A percentile compares a stretch with the other conserved stretches of the same genome.
phyloP scores from a whole-genome alignment of 345 rosid species.

The Boechera stricta region DNA sequence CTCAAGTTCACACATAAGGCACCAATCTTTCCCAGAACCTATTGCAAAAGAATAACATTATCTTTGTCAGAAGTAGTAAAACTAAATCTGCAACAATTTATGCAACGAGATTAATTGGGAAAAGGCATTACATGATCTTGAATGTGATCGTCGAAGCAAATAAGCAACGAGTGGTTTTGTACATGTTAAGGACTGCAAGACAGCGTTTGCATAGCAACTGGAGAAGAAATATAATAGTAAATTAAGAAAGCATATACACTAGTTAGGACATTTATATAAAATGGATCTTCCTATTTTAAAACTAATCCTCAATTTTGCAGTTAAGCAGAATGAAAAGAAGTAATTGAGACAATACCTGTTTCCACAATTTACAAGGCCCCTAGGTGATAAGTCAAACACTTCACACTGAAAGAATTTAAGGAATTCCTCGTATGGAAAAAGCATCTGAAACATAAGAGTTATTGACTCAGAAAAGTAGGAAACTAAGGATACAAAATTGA shows the following conservation, averaged over 20 bases:
- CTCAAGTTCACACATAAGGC: conserved; percentile 91
- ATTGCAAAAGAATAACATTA: conserved; percentile 26
- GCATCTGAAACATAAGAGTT: conserved; percentile 37
- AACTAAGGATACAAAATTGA: neutral
- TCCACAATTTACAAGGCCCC: conserved; percentile 87
- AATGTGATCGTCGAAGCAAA: conserved; percentile 73
- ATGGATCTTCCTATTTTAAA: conserved; percentile 2
- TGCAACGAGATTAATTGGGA: conserved; percentile 16
- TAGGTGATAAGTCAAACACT: conserved; percentile 66
- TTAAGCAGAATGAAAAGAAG: conserved; percentile 16
- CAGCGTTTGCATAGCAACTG: conserved; percentile 95
- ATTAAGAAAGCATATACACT: conserved; percentile 11
- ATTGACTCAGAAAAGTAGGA: conserved; percentile 26
- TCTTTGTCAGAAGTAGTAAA: neutral
- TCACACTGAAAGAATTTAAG: conserved; percentile 69
- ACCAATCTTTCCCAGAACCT: conserved; percentile 80
- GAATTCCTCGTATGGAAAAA: conserved; percentile 83
- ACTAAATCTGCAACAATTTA: neutral
- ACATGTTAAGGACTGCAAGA: conserved; percentile 80
- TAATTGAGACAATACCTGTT: conserved; percentile 58
- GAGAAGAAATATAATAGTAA: conserved; percentile 23
- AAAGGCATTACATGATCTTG: conserved; percentile 67
- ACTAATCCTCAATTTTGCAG: neutral
- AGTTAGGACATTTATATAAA: neutral
- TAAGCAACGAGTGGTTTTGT: conserved; percentile 78